These are phyloP conservation scores for Phytophthora cactorum DNA, from an alignment of 352 stramenopile species.

Conservation along the genomic window DNA sequence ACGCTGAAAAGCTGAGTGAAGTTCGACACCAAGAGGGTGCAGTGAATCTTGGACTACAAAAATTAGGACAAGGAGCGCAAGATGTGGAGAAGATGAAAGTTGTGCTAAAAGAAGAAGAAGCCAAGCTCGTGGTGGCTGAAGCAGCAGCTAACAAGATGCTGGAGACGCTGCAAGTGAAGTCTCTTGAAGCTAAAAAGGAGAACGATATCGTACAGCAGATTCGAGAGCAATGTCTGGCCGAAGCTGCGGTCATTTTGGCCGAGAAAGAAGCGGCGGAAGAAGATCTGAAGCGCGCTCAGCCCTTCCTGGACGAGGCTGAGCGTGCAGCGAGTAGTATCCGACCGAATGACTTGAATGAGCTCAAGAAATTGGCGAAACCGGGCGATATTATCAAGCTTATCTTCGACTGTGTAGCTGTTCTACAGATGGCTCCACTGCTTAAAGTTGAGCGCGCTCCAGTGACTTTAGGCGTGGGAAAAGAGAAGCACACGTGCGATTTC, in stretches of 20 bases:
- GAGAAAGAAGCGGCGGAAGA: slow-evolving; percentile 91
- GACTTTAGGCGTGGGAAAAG: slow-evolving; percentile 81
- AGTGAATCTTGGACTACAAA: slow-evolving; percentile 90
- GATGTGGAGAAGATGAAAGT: slow-evolving; percentile 93
- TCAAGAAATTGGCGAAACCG: slow-evolving; percentile 93
- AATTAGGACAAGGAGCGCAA: slow-evolving; percentile 84
- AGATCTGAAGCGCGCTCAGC: slow-evolving; percentile 90
- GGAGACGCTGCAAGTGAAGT: slow-evolving; percentile 78
- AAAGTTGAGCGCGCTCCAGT: slow-evolving; percentile 69
- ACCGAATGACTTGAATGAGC: slow-evolving; percentile 91
- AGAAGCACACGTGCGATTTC: slow-evolving; percentile 89
- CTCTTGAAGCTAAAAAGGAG: slow-evolving; percentile 91
- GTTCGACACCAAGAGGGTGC: slow-evolving; percentile 82
- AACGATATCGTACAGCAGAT: slow-evolving; percentile 89
- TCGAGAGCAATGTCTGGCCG: slow-evolving; percentile 84
- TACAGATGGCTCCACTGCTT: slow-evolving; percentile 87
- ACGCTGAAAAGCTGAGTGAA: slow-evolving; percentile 75
- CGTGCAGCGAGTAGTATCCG: slow-evolving; percentile 88
- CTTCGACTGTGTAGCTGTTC: slow-evolving; percentile 91
- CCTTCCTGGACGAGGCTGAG: slow-evolving; percentile 91
- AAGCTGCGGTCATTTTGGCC: slow-evolving; percentile 76
- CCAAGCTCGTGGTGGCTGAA: slow-evolving; percentile 86
- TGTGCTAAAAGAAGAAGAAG: slow-evolving; percentile 86
- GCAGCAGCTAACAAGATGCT: slow-evolving; percentile 86
- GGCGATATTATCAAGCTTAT: slow-evolving; percentile 94